Base-by-base conservation (phyloP, 306 rosid species). In the Corylus heterophylla region DNA sequence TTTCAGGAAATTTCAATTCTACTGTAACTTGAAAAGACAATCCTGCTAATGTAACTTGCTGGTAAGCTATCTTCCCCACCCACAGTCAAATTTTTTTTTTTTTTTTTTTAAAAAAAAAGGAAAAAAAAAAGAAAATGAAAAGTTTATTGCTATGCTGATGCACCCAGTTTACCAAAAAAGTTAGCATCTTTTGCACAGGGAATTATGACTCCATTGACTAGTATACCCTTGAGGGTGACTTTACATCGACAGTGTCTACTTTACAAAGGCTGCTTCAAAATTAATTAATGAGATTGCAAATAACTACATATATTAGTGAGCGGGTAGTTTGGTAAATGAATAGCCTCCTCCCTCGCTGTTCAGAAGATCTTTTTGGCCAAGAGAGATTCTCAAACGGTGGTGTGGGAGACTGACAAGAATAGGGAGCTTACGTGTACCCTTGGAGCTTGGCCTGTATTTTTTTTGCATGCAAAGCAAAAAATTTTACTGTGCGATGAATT, bases 201-300 rank as follows among this genome's bases (percentile, higher is more conserved):
- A 91, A 84, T 78, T 79, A 83, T 80, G 83, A 83, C 78, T 45
- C 49, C 67, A 78, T 77, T 86, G 91, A 90, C 98, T 71, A 82
- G n/a, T 74, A 54, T 92, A 54, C 93, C 98, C 92, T 77, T 90
- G 97, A 92, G 63, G 73, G 94, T 84, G 97, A 94, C 98, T 80
- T 89, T 80, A 79, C 94, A 92, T 90, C 97, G 88, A 83, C 89
- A 86, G 74, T 88, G 83, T 80, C 84, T 76, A 89, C 97, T 92
- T 94, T 94, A 86, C 74, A 88, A 94, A 94, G 91, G 94, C 97
- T 88, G 97, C 89, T 79, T 90, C 87, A 18, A 66, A 76, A 69
- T 80, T 83, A 89, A 88, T 85, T 85, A 84, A 88, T 84, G 73
- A 44, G 76, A 35, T 47, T 35, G 76, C 54, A 82, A 78, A 79